Evolutionary conservation across 352 stramenopile genomes (phyloP).

Genomic region (Pythium myriotylum): DNA sequence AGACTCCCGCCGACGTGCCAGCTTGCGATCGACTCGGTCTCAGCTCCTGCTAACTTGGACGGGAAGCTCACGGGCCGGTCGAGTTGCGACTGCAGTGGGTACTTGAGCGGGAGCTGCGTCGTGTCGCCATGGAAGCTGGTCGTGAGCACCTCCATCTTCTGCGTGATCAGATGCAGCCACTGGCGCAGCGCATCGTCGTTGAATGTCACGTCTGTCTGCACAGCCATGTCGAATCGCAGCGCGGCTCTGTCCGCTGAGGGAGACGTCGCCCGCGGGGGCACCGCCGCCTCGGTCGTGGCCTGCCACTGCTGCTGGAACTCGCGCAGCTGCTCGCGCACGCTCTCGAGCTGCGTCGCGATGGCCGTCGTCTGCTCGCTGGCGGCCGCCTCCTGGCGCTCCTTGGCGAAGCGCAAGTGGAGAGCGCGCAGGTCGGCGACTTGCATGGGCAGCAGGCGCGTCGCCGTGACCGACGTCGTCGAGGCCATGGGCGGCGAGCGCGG

Average conservation of each 20-base stretch:
- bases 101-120: slow-evolving; percentile 31
- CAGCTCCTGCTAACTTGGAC: background rate
- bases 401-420: slow-evolving; percentile 37
- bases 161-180: slow-evolving; percentile 47
- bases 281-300: background rate
- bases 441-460: slow-evolving; percentile 7
- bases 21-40: slow-evolving; percentile 17
- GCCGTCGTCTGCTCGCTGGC: slow-evolving; percentile 1
- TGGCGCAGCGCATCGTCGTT: slow-evolving; percentile 39
- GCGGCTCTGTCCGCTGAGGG: background rate
- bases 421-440: slow-evolving; percentile 27
- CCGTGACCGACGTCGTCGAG: slow-evolving; percentile 22
- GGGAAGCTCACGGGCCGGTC: slow-evolving; percentile 12
- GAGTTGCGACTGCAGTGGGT: slow-evolving; percentile 24
- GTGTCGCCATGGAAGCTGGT: slow-evolving; percentile 44
- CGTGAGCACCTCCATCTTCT: slow-evolving; percentile 45
- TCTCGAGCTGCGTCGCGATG: slow-evolving; percentile 44
- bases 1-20: slow-evolving; percentile 43
- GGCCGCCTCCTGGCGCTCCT: slow-evolving; percentile 32
- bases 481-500: slow-evolving; percentile 7
- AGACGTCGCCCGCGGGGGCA: background rate
- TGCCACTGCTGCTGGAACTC: slow-evolving; percentile 54
- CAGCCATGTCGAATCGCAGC: slow-evolving; percentile 24
- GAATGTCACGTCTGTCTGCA: slow-evolving; percentile 34
- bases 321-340: slow-evolving; percentile 44